These are phyloP conservation scores for Coleophoma crateriformis DNA, from an alignment of 2,329 filamentous ascomycete species.

Conservation along the genomic window DNA sequence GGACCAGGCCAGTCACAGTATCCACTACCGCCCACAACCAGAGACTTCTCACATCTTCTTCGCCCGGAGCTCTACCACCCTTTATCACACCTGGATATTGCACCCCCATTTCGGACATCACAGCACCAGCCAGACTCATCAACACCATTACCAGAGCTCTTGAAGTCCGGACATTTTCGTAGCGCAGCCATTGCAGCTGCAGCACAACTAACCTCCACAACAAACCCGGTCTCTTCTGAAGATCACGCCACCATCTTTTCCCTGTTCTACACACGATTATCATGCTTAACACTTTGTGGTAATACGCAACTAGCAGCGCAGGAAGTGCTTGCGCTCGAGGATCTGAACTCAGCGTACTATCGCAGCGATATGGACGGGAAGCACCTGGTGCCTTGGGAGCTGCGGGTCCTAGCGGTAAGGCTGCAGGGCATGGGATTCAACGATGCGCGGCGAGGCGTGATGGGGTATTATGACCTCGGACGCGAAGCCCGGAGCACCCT, in stretches of 20 bases:
- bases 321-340: conserved; percentile 59
- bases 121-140: conserved; percentile 56
- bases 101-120: conserved; percentile 63
- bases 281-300: conserved; percentile 75
- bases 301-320: conserved; percentile 64
- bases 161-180: conserved; percentile 72
- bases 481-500: conserved; percentile 66
- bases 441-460: conserved; percentile 77
- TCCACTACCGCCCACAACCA: conserved; percentile 36
- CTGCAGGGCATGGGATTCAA: conserved; percentile 82
- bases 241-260: conserved; percentile 66
- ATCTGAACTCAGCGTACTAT: conserved; percentile 52
- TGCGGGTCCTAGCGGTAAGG: conserved; percentile 77
- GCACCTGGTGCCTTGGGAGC: conserved; percentile 79
- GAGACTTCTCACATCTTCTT: conserved; percentile 77
- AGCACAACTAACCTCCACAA: conserved; percentile 50
- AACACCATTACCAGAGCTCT: conserved; percentile 61
- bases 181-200: conserved; percentile 67
- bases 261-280: conserved; percentile 74
- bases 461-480: conserved; percentile 85
- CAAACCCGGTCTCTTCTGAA: conserved; percentile 34
- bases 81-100: conserved; percentile 57
- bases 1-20: conserved; percentile 17
- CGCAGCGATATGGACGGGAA: conserved; percentile 44
- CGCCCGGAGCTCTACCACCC: conserved; percentile 79